These are phyloP conservation scores for Thalassiosira oceanica DNA, from an alignment of 352 stramenopile species.

Conservation along the genomic window DNA sequence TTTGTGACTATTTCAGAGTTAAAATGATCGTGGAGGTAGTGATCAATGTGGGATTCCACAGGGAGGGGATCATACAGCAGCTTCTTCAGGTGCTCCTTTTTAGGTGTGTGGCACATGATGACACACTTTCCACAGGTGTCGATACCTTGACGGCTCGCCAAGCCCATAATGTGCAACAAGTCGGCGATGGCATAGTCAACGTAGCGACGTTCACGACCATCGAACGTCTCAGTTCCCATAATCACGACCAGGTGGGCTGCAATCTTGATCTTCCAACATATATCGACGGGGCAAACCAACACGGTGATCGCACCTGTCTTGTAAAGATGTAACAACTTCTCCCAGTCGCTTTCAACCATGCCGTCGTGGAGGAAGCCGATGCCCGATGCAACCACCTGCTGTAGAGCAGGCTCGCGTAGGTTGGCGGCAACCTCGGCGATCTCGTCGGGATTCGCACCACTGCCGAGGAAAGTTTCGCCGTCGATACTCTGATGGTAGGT, in stretches of 20 bases:
- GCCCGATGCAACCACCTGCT: slow-evolving; percentile 95
- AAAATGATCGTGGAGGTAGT: slow-evolving; percentile 97
- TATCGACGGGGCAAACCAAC: slow-evolving; percentile 66
- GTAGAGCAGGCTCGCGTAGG: slow-evolving; percentile 87
- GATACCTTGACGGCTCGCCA: slow-evolving; percentile 88
- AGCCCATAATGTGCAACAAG: slow-evolving; percentile 98
- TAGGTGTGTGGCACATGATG: slow-evolving; percentile 95
- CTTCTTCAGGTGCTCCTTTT: slow-evolving; percentile 98
- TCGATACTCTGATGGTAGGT: slow-evolving; percentile 85
- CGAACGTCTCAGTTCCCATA: slow-evolving; percentile 98
- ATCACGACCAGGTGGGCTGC: slow-evolving; percentile 91
- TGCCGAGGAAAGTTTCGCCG: slow-evolving; percentile 65
- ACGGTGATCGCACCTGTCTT: slow-evolving; percentile 93
- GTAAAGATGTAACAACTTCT: slow-evolving; percentile 95
- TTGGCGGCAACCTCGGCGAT: slow-evolving; percentile 76
- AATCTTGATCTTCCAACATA: slow-evolving; percentile 96
- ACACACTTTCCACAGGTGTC: slow-evolving; percentile 94
- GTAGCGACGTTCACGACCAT: slow-evolving; percentile 89
- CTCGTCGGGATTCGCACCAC: slow-evolving; percentile 87
- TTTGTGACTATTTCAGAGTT: slow-evolving; percentile 99
- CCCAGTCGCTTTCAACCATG: slow-evolving; percentile 84
- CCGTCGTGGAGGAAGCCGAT: slow-evolving; percentile 97
- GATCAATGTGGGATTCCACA: slow-evolving; percentile 97
- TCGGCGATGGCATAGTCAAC: slow-evolving; percentile 97
- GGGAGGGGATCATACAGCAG: slow-evolving; percentile 99